Evolutionary conservation across 768 basidiomycete genomes (phyloP).

Genomic region (Guyanaporus albipodus): DNA sequence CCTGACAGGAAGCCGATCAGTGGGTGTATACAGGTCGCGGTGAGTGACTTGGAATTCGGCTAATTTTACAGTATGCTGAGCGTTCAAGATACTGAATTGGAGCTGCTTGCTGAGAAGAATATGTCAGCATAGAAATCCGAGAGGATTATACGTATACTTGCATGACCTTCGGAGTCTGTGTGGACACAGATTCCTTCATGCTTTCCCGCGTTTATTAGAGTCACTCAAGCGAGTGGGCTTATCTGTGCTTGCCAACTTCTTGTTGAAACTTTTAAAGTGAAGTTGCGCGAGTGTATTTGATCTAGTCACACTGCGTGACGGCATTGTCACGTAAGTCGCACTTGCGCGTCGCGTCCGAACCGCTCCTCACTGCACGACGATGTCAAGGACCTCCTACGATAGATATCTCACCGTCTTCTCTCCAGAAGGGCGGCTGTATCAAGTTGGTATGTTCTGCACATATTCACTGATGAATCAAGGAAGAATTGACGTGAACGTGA

Average conservation of each 20-base stretch:
- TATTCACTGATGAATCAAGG: background rate
- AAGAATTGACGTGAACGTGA: slow-evolving; percentile 8
- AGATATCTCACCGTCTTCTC: slow-evolving; percentile 97
- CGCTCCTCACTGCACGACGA: slow-evolving; percentile 44
- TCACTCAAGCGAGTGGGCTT: no score
- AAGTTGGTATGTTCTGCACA: slow-evolving; percentile 74
- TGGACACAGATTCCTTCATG: slow-evolving; percentile 80
- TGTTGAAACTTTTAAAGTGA: no score
- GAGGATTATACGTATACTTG: slow-evolving; percentile 31
- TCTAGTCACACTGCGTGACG: slow-evolving; percentile 29
- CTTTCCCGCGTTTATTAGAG: no score
- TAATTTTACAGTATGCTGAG: slow-evolving; percentile 92
- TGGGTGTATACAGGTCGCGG: slow-evolving; percentile 83
- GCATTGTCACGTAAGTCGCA: slow-evolving; percentile 37
- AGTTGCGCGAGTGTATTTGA: no score
- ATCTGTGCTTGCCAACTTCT: no score
- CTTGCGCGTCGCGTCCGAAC: slow-evolving; percentile 57
- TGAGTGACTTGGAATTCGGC: slow-evolving; percentile 96
- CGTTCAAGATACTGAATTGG: slow-evolving; percentile 91
- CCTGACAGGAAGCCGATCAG: slow-evolving; percentile 79
- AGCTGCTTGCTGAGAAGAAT: slow-evolving; percentile 79
- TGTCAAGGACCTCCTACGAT: slow-evolving; percentile 95
- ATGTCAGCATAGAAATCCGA: slow-evolving; percentile 6
- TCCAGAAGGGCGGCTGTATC: slow-evolving; percentile 94
- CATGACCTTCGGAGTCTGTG: slow-evolving; percentile 82